Percentiles rank a stretch among this genome's conserved stretches.
Evolutionary conservation across 352 stramenopile genomes (phyloP).

Genomic region (Phytophthora quininea): DNA sequence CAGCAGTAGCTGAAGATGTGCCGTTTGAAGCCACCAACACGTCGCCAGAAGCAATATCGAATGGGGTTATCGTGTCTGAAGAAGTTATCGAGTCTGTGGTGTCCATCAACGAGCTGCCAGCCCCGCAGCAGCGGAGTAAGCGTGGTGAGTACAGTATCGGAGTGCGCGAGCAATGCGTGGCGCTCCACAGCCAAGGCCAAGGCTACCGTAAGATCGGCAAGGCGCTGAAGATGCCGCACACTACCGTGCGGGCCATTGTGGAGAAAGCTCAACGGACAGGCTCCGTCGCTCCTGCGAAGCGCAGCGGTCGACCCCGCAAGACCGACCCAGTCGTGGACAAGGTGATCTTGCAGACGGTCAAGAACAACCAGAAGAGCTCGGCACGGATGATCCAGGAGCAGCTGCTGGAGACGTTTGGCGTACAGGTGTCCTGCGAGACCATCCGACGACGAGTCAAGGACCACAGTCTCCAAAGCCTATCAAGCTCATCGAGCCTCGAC

Average conservation of each 20-base stretch:
- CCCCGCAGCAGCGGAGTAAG: conserved; percentile 29
- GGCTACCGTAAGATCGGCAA: conserved; percentile 69
- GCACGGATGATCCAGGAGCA: conserved; percentile 66
- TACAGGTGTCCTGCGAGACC: conserved; percentile 73
- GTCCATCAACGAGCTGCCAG: not conserved
- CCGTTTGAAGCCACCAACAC: not conserved
- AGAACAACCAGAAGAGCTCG: conserved; percentile 62
- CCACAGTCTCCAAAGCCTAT: conserved; percentile 46
- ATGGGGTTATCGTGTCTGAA: not conserved
- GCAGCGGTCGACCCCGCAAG: conserved; percentile 65
- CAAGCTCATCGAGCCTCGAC: not conserved
- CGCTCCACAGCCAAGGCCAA: conserved; percentile 53
- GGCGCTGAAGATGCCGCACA: conserved; percentile 68
- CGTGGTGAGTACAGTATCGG: conserved; percentile 65
- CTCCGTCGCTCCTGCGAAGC: conserved; percentile 47
- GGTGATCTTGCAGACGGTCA: conserved; percentile 68
- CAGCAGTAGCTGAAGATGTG: not conserved
- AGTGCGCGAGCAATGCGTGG: conserved; percentile 60
- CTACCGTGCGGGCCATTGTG: conserved; percentile 74
- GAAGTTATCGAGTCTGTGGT: not conserved
- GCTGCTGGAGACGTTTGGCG: conserved; percentile 46
- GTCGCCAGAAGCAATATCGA: not conserved
- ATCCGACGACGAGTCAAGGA: conserved; percentile 73
- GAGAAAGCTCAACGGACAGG: conserved; percentile 67
- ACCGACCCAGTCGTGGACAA: conserved; percentile 70